A percentile compares a stretch with the other conserved stretches of the same genome.
phyloP scores from a whole-genome alignment of 208 protist species.

The Crithidia brevicula region DNA sequence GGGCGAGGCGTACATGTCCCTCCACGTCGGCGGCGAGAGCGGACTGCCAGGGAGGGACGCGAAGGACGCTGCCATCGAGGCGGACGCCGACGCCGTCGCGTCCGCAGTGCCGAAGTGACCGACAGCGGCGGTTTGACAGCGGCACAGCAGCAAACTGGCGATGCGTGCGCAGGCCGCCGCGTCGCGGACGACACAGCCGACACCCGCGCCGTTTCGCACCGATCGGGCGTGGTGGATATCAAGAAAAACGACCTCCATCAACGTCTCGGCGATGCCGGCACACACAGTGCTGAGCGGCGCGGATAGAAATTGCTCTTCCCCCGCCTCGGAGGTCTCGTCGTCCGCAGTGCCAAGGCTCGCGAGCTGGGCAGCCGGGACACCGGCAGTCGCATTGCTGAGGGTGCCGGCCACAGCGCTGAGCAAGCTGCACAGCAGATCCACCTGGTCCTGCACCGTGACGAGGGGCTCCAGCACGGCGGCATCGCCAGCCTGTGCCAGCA shows the following conservation, averaged over 20 bases:
- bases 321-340: neutral
- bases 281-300: slow-evolving; percentile 19
- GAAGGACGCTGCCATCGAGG: neutral
- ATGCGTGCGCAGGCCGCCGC: slow-evolving; percentile 31
- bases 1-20: slow-evolving; percentile 27
- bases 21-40: slow-evolving; percentile 2
- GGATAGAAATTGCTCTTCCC: slow-evolving; percentile 7
- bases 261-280: slow-evolving; percentile 22
- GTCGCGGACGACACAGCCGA: slow-evolving; percentile 27
- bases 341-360: neutral
- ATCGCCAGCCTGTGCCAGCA: slow-evolving; percentile 29
- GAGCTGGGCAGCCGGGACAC: neutral
- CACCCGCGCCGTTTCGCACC: slow-evolving; percentile 11
- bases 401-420: slow-evolving; percentile 26
- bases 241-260: slow-evolving; percentile 29
- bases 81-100: neutral
- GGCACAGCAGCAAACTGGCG: slow-evolving; percentile 40
- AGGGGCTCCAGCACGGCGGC: slow-evolving; percentile 35
- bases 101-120: slow-evolving; percentile 5
- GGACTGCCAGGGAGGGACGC: neutral
- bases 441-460: slow-evolving; percentile 37
- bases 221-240: slow-evolving; percentile 27
- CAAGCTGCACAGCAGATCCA: slow-evolving; percentile 37
- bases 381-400: slow-evolving; percentile 13
- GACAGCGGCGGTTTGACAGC: slow-evolving; percentile 32